Conservation (phyloP, 352 stramenopile species). For the Globisporangium abappressorium region DNA sequence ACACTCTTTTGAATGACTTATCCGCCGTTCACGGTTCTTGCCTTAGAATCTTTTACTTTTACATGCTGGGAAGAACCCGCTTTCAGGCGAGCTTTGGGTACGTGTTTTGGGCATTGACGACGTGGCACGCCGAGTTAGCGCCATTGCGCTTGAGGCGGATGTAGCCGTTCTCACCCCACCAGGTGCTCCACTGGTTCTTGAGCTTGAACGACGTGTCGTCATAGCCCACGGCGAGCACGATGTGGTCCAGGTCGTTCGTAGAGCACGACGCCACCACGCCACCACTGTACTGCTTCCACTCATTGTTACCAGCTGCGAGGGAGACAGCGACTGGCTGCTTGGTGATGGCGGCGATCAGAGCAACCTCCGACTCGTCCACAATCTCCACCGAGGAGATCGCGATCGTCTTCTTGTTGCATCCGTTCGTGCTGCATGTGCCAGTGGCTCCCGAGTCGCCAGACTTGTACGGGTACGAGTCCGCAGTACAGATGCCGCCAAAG, state of each 20-base stretch:
- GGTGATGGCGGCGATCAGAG: background rate
- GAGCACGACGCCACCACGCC: background rate
- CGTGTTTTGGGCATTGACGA: conserved; percentile 16
- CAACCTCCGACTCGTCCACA: background rate
- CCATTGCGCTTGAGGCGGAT: conserved; percentile 80
- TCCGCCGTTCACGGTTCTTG: background rate
- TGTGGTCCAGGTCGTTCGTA: background rate
- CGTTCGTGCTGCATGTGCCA: background rate
- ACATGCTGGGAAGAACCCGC: background rate
- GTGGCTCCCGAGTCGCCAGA: background rate
- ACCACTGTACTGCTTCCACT: background rate
- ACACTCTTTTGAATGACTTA: background rate
- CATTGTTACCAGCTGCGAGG: background rate
- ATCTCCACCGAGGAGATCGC: background rate
- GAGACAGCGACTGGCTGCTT: background rate
- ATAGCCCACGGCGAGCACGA: conserved; percentile 23
- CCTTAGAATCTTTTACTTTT: background rate
- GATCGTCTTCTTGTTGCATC: background rate
- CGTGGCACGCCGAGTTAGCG: conserved; percentile 13
- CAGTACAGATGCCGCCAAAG: background rate
- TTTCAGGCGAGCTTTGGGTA: conserved; percentile 17
- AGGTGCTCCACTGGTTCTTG: conserved; percentile 61
- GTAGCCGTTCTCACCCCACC: conserved; percentile 81
- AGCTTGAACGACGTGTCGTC: conserved; percentile 79
- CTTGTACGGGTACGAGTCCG: background rate